These are phyloP conservation scores for Dichotomocladium elegans DNA, from an alignment of 371 early-diverging fungal species.

Conservation along the genomic window DNA sequence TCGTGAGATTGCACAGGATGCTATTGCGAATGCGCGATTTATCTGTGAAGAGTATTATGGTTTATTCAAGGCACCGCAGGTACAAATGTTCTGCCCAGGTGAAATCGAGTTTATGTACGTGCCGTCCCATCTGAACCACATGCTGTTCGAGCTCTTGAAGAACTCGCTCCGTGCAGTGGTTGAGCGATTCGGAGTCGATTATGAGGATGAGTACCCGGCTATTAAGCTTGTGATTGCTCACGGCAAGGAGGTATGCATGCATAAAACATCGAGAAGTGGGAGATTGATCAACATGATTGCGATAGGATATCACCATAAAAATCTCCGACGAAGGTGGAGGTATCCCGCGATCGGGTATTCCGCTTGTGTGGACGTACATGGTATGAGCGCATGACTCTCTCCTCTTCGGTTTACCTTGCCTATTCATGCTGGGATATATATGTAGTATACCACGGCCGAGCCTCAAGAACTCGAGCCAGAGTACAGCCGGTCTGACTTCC, in stretches of 20 bases:
- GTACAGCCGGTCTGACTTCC: conserved; percentile 76
- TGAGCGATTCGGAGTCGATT: conserved; percentile 84
- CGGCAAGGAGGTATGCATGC: conserved; percentile 75
- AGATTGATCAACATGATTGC: neutral
- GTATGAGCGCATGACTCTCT: conserved; percentile 13
- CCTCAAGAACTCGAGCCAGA: conserved; percentile 56
- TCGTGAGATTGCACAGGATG: conserved; percentile 76
- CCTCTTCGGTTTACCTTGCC: neutral
- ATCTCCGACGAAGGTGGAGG: conserved; percentile 96
- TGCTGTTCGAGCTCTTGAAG: conserved; percentile 97
- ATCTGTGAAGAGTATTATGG: conserved; percentile 93
- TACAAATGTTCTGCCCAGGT: conserved; percentile 78
- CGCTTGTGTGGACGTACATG: conserved; percentile 96
- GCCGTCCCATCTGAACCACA: conserved; percentile 93
- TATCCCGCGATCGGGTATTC: conserved; percentile 86
- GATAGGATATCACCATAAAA: conserved; percentile 91
- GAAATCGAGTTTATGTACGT: conserved; percentile 95
- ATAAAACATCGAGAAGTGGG: neutral
- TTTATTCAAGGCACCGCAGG: conserved; percentile 76
- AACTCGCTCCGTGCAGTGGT: conserved; percentile 94
- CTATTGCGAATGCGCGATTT: conserved; percentile 87
- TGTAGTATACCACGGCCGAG: conserved; percentile 16
- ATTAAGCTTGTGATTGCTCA: conserved; percentile 92
- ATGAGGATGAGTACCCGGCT: conserved; percentile 83
- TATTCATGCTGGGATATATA: neutral